Base-by-base conservation (phyloP, 2,329 filamentous ascomycete genomes). In the Hypoxylon sp. region DNA sequence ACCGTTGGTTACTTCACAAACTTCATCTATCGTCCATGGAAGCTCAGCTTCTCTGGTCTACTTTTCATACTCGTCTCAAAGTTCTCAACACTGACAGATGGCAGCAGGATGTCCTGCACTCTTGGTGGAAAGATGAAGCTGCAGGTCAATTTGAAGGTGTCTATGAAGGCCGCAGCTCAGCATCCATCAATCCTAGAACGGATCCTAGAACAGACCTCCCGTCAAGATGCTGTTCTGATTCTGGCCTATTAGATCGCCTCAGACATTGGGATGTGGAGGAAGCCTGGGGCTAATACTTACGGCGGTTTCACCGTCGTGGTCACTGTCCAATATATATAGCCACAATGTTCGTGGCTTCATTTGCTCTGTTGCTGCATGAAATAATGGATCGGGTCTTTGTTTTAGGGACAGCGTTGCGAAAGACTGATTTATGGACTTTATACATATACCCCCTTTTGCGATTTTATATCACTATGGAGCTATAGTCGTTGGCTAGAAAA, bases 1-100 rank as follows among this genome's bases (percentile, higher is more conserved):
- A 84, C 69, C 80, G 84, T 44, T 88, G 86, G 86, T 76, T 88
- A 2, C 79, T 88, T 11, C 84, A 87, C 52, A 82, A 83, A 46
- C 78, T 88, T 44, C 81, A 84, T 37, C 77, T 79, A 13, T 85
- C 83, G 2, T 78, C 84, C 0, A 73, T 86, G 61, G 82, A 85
- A 66, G 84, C 78, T 1, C 77, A 82, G 61, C 73, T 84, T 2
- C 78, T 87, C 6, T 81, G 83, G 66, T 73, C 77, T 9, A 76
- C 79, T 5, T 83, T 81, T 55, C 72, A 76, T 11, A 61, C 68
- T 4, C 66, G 44, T 5, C 70, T 81, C 14, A 74, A 73, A 17
- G 77, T 83, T 14, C 71, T 76, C 8, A 79, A 81, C 61, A 46
- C 76, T 6, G 70, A 75, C 17, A 73, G 74, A n/a, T 85, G 83